Evolutionary conservation across 305 asterid species (phyloP), one percentile per base, ranked within the genome.

Genomic region (Solanum aculeatissimum): DNA sequence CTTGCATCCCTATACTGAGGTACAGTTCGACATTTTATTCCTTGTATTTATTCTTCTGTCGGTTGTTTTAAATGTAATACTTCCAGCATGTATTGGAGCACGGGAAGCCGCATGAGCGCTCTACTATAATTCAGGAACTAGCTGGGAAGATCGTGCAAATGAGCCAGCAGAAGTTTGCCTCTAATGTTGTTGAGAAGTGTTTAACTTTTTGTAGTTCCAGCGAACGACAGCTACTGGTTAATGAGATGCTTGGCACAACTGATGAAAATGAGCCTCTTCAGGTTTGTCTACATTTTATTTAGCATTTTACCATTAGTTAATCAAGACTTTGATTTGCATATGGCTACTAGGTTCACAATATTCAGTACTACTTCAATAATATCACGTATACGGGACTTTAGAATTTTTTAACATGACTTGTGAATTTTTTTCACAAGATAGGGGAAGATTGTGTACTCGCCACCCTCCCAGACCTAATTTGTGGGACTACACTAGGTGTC

Each of bases 231-330:
- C 89, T 88, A 38, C 85, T 90, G 82, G 91, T 90, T 89, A 88
- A 85, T 81, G 92, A 90, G 88, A 90, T 90, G 92, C 90, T 90
- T 25, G 92, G 92, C 43, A 84, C 88, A 23, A 89, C 92, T 32
- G 92, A 89, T 85, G 92, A 89, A 84, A 89, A 89, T 58, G 92
- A 90, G 80, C 92, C 92, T n/a, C 92, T 90, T 82, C 92, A 90
- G 92, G 92, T 90, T 71, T 69, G 80, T 79, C n/a, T 15, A 38
- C 29, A 63, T 57, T 53, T 74, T 25, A 16, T 72, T 74, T n/a
- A 9, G 57, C 58, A 19, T 45, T 74, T 68, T 18, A 35, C 43
- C 47, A 18, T 68, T 54, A n/a, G n/a, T 77, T 57, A 19, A 75
- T 21, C 19, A 75, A 15, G 65, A 25, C 54, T 6, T 51, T 83